Evolutionary conservation across 129 eudicot species (phyloP), one percentile per base, ranked within the genome.

Genomic region (Flaveria ramosissima): DNA sequence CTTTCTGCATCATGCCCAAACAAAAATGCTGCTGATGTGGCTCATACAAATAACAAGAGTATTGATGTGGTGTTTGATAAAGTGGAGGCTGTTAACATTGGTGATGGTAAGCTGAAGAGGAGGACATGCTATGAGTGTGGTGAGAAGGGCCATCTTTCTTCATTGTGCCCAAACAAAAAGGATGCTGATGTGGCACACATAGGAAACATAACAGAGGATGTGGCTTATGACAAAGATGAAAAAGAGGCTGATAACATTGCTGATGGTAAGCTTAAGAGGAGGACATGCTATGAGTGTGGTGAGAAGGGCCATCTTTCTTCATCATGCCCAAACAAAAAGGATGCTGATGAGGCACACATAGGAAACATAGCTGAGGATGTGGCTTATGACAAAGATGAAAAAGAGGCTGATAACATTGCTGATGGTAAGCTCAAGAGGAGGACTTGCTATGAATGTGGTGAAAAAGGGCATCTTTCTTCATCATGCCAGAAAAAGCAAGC

Each of bases 381-480:
- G 59, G 65, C 11, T 0, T 71, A 60, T 81, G 68, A 39, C 50
- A 59, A 20, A 23, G 63, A 61, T 53, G 64, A 21, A 46, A 66
- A 80, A 53, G 85, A 32, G 20, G 68, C n/a, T 51, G 72, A 66
- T 74, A 51, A 74, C 24, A 27, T 75, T 36, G 79, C 81, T 81
- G 81, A 84, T 42, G 77, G 86, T 65, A 88, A 85, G 72, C 78
- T 88, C 30, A 83, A 79, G 77, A 81, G 89, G 86, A 77, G 92
- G 59, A 80, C 88, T 11, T 89, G 90, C 62, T 84, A 84, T 30
- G 90, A 82, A 72, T 91, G 93, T 71, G 96, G 96, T 64, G 93
- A 90, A 53, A 73, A 75, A 36, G 96, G 96, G 20, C 96, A 89
- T 77, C 82, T 92, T 77, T 81, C 94, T 46, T 88, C 96, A 8